Conservation (phyloP, 768 basidiomycete genomes). For the Kwoniella sp. region DNA sequence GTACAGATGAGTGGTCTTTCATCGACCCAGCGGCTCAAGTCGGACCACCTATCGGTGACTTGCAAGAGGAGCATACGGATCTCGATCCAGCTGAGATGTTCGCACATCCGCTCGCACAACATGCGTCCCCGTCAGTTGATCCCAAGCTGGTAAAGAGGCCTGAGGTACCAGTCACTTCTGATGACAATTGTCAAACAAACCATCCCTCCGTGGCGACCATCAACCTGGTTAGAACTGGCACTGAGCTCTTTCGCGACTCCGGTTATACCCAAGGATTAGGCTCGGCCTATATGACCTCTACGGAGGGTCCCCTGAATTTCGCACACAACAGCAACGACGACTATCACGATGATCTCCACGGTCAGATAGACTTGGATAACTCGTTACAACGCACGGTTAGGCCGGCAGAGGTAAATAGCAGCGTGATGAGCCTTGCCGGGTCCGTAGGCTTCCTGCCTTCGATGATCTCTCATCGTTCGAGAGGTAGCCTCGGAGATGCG, state of each 20-base stretch:
- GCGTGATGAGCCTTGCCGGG: constrained; percentile 8
- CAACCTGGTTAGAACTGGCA: too few species aligned
- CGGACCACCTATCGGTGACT: neutral
- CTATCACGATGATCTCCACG: neutral
- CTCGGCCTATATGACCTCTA: constrained; percentile 15
- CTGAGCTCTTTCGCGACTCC: neutral
- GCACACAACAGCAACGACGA: too few species aligned
- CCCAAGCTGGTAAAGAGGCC: neutral
- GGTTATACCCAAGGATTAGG: neutral
- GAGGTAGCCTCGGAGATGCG: neutral
- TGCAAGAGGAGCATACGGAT: too few species aligned
- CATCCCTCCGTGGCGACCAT: too few species aligned
- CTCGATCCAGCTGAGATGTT: neutral
- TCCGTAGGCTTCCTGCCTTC: constrained; percentile 11
- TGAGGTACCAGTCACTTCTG: too few species aligned
- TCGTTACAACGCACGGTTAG: neutral
- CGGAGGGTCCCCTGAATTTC: too few species aligned
- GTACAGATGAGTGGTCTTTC: constrained; percentile 6
- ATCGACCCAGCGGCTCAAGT: constrained; percentile 2
- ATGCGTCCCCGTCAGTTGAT: neutral
- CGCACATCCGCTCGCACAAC: neutral
- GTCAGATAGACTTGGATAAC: neutral
- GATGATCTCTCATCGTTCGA: constrained; percentile 10
- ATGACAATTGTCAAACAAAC: too few species aligned
- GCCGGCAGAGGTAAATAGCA: constrained; percentile 1